Evolutionary conservation across 768 basidiomycete species (phyloP), one percentile per base, ranked within the genome.

Genomic region (Xerocomus potaroensis): DNA sequence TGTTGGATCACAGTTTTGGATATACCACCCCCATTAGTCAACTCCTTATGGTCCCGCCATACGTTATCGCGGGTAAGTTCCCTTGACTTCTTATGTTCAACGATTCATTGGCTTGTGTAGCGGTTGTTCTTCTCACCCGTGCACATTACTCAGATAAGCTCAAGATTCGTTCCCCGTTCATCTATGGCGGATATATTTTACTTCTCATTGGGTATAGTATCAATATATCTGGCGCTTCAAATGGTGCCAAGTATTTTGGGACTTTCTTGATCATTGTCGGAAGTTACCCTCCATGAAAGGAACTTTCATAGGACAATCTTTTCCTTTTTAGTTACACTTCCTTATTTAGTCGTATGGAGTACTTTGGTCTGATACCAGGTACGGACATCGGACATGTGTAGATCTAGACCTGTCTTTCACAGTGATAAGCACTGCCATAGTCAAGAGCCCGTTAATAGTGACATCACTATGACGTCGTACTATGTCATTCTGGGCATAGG

Each of bases 261-360:
- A 84, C 79, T 0, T 88, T 82, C 70, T 76, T 87, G 45, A 73
- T 75, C 22, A 81, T 86, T 6, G 69, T 72, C 0, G 86, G 86
- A n/a, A 72, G 72, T 32, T 86, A 58, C 18, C n/a, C n/a, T n/a
- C n/a, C n/a, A n/a, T n/a, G n/a, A n/a, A n/a, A n/a, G n/a, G n/a
- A n/a, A n/a, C n/a, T n/a, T n/a, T n/a, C n/a, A n/a, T n/a, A n/a
- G n/a, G n/a, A n/a, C n/a, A n/a, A n/a, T n/a, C n/a, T n/a, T n/a
- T n/a, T n/a, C n/a, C n/a, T n/a, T n/a, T n/a, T n/a, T n/a, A n/a
- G n/a, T n/a, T n/a, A n/a, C n/a, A n/a, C n/a, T n/a, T n/a, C n/a
- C n/a, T n/a, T n/a, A n/a, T n/a, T n/a, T n/a, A n/a, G n/a, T n/a
- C n/a, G n/a, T n/a, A n/a, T n/a, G n/a, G n/a, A n/a, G n/a, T n/a